Conservation (phyloP, 2,329 filamentous ascomycete species). For the Dactylonectria macrodidyma region DNA sequence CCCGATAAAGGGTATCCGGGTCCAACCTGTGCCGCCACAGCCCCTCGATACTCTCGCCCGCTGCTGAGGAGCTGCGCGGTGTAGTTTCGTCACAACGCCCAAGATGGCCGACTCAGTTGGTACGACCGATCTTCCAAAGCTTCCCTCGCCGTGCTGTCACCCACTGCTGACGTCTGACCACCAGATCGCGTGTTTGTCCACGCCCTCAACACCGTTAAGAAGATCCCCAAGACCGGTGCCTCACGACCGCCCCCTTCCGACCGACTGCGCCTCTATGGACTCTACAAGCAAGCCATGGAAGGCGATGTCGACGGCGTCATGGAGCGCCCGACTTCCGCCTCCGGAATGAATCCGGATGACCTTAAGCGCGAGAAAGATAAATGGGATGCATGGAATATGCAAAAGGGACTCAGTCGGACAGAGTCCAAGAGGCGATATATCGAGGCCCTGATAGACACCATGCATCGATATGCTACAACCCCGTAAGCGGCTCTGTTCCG, state of each 20-base stretch:
- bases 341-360: constrained; percentile 66
- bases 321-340: constrained; percentile 77
- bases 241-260: constrained; percentile 88
- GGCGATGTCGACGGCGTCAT: constrained; percentile 96
- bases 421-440: constrained; percentile 97
- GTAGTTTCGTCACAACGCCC: constrained; percentile 31
- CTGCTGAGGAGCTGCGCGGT: constrained; percentile 37
- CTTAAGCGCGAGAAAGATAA: constrained; percentile 75
- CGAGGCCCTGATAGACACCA: constrained; percentile 93
- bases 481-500: constrained; percentile 64
- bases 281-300: constrained; percentile 99
- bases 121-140: constrained; percentile 37
- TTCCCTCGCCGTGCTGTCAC: neutral
- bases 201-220: constrained; percentile 98
- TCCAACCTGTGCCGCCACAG: constrained; percentile 33
- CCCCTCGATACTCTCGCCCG: constrained; percentile 35
- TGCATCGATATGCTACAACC: constrained; percentile 95
- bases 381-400: constrained; percentile 96
- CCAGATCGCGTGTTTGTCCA: constrained; percentile 98
- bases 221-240: constrained; percentile 93
- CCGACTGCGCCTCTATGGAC: constrained; percentile 92
- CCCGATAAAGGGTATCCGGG: constrained; percentile 45
- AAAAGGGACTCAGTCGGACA: constrained; percentile 86
- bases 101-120: constrained; percentile 51
- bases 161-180: constrained; percentile 25